A percentile compares a stretch with the other conserved stretches of the same genome.
These are phyloP conservation scores for Tuber calosporum DNA, from an alignment of 495 filamentous ascomycete genomes.

Conservation along the genomic window DNA sequence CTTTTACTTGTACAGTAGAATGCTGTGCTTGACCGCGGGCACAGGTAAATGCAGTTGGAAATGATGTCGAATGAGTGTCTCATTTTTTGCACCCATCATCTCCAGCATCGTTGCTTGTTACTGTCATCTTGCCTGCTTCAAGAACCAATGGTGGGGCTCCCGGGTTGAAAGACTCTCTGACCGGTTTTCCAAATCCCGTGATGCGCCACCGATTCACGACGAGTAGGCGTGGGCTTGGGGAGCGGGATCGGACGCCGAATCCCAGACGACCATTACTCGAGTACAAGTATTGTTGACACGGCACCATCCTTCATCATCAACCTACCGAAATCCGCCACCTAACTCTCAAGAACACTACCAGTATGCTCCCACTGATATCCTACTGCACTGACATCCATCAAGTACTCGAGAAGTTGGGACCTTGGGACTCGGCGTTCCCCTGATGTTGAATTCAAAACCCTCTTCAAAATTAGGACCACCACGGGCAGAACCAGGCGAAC, in stretches of 20 bases:
- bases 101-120: not conserved
- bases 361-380: not conserved
- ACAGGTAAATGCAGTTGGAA: not conserved
- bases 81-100: not conserved
- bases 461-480: not conserved
- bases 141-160: not conserved
- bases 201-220: not conserved
- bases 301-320: not conserved
- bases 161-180: not conserved
- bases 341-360: not conserved
- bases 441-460: not conserved
- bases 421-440: not conserved
- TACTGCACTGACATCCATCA: not conserved
- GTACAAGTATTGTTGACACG: too few relatives aligned
- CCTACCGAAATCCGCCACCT: not conserved
- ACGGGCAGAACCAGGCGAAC: not conserved
- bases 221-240: not conserved
- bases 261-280: not conserved
- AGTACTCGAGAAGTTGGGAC: not conserved
- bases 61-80: not conserved
- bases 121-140: not conserved
- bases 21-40: not conserved
- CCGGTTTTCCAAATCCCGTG: not conserved
- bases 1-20: too few relatives aligned
- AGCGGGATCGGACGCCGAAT: not conserved